Evolutionary conservation across 1,139 yeast genomes (phyloP).

Genomic region (Zygoascus hellenicus): DNA sequence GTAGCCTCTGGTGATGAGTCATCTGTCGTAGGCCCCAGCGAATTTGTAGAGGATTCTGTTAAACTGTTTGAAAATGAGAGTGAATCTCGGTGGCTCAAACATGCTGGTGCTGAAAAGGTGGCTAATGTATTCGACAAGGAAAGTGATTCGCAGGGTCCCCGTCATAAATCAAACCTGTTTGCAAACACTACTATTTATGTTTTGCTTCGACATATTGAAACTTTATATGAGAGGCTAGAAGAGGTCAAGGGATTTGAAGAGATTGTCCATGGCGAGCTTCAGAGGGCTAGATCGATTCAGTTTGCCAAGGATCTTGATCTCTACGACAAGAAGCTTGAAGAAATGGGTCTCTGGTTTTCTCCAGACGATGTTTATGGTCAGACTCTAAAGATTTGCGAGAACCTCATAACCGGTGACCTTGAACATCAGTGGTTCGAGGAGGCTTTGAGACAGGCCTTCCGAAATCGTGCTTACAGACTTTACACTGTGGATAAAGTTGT

Average conservation of each 20-base stretch:
- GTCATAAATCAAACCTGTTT: constrained; percentile 61
- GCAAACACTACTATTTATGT: constrained; percentile 90
- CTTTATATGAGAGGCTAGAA: constrained; percentile 69
- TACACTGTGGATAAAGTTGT: constrained; percentile 92
- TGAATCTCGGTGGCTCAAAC: constrained; percentile 21
- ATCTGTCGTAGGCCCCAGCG: constrained; percentile 7
- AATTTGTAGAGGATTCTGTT: constrained; percentile 6
- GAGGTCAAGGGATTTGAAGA: constrained; percentile 69
- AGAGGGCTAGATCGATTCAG: constrained; percentile 54
- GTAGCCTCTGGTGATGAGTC: constrained; percentile 6
- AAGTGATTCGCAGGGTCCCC: constrained; percentile 23
- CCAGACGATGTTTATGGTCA: constrained; percentile 70
- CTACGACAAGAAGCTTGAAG: constrained; percentile 74
- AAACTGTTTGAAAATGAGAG: constrained; percentile 14
- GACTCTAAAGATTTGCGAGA: constrained; percentile 63
- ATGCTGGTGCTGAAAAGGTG: constrained; percentile 17
- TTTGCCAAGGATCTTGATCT: constrained; percentile 88
- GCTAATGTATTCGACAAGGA: constrained; percentile 19
- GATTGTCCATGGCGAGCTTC: constrained; percentile 64
- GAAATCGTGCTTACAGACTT: constrained; percentile 85
- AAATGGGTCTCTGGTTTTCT: constrained; percentile 72
- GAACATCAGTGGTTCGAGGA: constrained; percentile 97
- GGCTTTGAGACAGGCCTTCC: constrained; percentile 87
- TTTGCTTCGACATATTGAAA: constrained; percentile 80
- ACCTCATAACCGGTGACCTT: constrained; percentile 80